phyloP scores from a whole-genome alignment of 2,329 filamentous ascomycete species.

The Trichoderma atrobrunneum region DNA sequence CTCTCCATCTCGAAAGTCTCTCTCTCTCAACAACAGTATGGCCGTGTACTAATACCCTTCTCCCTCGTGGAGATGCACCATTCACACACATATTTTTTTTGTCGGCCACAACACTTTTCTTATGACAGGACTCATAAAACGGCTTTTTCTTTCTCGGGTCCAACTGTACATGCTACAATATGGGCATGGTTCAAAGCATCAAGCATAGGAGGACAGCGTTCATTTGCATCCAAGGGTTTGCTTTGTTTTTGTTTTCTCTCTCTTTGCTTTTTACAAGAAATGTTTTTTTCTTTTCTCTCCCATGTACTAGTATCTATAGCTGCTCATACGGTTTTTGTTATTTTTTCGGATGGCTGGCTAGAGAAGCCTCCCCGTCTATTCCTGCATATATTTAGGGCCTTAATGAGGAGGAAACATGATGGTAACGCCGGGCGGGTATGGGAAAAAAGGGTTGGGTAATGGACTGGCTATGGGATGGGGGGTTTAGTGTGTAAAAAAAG shows the following conservation, averaged over 20 bases:
- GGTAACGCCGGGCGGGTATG: not conserved
- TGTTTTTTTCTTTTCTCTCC: not conserved
- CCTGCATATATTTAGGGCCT: slow-evolving; percentile 16
- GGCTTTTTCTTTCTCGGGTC: not conserved
- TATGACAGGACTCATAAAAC: not conserved
- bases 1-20: not conserved
- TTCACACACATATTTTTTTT: not conserved
- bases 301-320: slow-evolving; percentile 5
- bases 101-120: not conserved
- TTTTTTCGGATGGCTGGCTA: not conserved
- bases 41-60: slow-evolving; percentile 1
- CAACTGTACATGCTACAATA: not conserved
- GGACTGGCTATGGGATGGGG: not conserved
- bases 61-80: not conserved
- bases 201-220: slow-evolving; percentile 12
- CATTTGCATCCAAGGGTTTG: not conserved
- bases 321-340: not conserved
- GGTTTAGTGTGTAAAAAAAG: not conserved
- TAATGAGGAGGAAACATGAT: slow-evolving; percentile 19
- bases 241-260: not conserved
- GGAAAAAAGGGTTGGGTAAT: not conserved
- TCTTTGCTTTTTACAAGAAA: not conserved
- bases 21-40: not conserved
- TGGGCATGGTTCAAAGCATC: not conserved
- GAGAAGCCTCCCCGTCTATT: not conserved